phyloP scores from a whole-genome alignment of 1,284 basidiomycete species.

The Leccinum subatratum region DNA sequence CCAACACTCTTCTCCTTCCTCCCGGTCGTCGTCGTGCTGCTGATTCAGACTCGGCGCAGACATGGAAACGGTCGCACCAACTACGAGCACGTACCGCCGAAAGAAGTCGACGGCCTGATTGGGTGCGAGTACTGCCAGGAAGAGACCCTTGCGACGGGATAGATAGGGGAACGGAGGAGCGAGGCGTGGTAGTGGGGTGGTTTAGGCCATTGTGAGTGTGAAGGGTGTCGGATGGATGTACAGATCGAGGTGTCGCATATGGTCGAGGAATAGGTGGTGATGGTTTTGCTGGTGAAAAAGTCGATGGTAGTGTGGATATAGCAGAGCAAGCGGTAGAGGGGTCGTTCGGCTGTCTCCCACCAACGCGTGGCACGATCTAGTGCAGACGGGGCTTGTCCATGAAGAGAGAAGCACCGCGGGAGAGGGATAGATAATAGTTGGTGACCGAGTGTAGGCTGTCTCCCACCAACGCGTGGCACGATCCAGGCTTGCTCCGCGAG shows the following conservation, averaged over 20 bases:
- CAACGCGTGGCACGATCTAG: not conserved
- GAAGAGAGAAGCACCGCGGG: not conserved
- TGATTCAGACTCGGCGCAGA: not conserved
- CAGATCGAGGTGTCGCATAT: constrained; percentile 7
- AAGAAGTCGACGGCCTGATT: constrained; percentile 27
- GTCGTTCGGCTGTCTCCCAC: constrained; percentile 6
- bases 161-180: not conserved
- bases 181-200: constrained; percentile 26
- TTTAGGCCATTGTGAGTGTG: constrained; percentile 27
- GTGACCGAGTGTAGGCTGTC: too few species aligned
- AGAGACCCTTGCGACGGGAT: constrained; percentile 28
- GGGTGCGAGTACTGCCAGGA: constrained; percentile 23
- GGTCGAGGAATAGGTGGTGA: constrained; percentile 5
- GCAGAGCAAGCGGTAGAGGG: not conserved
- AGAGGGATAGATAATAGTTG: too few species aligned
- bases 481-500: too few species aligned
- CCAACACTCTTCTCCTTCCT: not conserved
- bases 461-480: too few species aligned
- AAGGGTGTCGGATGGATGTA: constrained; percentile 14
- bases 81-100: constrained; percentile 20
- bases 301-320: not conserved
- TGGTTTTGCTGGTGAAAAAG: not conserved
- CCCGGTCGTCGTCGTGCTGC: not conserved
- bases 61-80: constrained; percentile 9
- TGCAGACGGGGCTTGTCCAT: constrained; percentile 8